Base-by-base conservation (phyloP, 306 rosid species). In the Styphnolobium japonicum region DNA sequence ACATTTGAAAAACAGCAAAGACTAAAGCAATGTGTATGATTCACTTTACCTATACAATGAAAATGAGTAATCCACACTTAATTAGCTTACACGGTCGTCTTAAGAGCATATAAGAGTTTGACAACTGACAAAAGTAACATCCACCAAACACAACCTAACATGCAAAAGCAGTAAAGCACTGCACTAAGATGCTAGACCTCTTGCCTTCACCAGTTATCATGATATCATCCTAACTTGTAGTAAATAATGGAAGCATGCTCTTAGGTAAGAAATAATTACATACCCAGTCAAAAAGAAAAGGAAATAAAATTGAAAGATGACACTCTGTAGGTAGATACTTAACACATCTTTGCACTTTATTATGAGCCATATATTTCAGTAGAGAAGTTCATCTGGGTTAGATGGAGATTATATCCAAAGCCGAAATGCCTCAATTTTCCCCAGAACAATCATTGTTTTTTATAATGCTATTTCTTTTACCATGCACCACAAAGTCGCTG, bases 81-180 rank as follows among this genome's bases (percentile, higher is more conserved):
- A 60, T 60, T 43, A 57, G 57, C 52, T 52, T 60, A 10, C 63
- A 70, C 51, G 29, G 39, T 31, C 70, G 45, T 79, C 71, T 33
- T 39, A 53, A 57, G 33, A 45, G 39, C 76, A 46, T 66, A 14
- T 27, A 9, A 53, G 67, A 63, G 22, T 58, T 40, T 64, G 31
- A 25, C 55, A 23, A 63, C 6, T 11, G 8, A 46, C 0, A 75
- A 63, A 75, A 81, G 39, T 34, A 66, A 81, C 67, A 82, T 69
- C 68, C 82, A 76, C 78, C 85, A 60, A 76, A 76, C 64, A 33
- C 14, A 77, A 48, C 77, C 77, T 70, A 45, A 80, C 49, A 61
- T 49, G 64, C 55, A 79, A 70, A 46, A 43, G 27, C 69, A 62
- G 33, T 39, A 61, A 36, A 80, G 18, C 46, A 22, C 36, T 49